Conservation (phyloP, 164 flowering plant species). For the Nymphaea colorata region DNA sequence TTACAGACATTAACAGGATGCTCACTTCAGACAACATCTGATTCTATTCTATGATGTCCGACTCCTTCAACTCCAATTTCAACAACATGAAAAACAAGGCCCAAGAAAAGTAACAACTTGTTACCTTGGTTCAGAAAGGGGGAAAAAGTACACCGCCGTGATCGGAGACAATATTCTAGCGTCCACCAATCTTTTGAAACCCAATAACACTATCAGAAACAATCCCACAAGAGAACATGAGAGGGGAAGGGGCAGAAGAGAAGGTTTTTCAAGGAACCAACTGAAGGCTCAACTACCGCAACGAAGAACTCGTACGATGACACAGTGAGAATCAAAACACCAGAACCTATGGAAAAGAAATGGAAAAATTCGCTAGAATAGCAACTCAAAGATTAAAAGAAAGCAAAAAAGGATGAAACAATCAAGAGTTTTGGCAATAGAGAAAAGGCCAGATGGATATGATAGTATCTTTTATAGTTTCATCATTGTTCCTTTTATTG, state of each 20-base stretch:
- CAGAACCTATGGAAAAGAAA: neutral
- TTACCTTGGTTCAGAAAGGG: neutral
- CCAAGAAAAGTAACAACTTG: neutral
- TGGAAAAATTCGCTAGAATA: neutral
- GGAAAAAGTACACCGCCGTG: neutral
- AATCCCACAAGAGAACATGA: neutral
- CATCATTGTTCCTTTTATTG: neutral
- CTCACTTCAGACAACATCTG: neutral
- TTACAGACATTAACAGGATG: neutral
- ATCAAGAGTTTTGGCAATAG: neutral
- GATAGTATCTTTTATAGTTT: too few species aligned
- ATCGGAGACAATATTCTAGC: neutral
- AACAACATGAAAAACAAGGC: neutral
- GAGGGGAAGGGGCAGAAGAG: neutral
- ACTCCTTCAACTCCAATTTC: neutral
- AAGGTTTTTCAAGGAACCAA: neutral
- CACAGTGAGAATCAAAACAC: neutral
- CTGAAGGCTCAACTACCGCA: neutral
- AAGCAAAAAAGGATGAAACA: neutral
- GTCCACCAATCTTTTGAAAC: neutral
- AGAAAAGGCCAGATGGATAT: neutral
- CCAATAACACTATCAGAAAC: neutral
- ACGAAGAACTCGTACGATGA: neutral
- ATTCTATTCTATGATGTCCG: neutral
- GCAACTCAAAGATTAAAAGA: neutral